Evolutionary conservation across 2,329 filamentous ascomycete genomes (phyloP).

Genomic region (Nothopassalora personata): DNA sequence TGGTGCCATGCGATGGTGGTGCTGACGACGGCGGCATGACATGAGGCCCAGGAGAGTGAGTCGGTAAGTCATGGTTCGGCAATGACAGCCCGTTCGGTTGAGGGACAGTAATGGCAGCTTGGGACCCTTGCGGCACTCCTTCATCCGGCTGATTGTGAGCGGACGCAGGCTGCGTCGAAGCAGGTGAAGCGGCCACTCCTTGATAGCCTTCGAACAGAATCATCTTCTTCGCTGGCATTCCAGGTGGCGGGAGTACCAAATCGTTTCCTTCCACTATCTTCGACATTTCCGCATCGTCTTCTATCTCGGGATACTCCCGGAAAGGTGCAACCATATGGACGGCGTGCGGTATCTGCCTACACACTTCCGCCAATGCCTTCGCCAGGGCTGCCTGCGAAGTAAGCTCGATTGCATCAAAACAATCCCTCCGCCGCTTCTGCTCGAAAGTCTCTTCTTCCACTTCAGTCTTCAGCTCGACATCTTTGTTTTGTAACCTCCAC

Average conservation of each 20-base stretch:
- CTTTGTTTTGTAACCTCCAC: constrained; percentile 19
- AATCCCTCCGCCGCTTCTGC: constrained; percentile 11
- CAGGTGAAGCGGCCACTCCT: not conserved
- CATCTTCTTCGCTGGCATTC: constrained; percentile 3
- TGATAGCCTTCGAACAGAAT: not conserved
- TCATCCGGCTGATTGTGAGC: not conserved
- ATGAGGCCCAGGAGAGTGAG: not conserved
- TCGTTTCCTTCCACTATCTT: constrained; percentile 14
- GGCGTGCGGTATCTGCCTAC: constrained; percentile 15
- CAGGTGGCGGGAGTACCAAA: constrained; percentile 10
- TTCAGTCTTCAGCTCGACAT: constrained; percentile 15
- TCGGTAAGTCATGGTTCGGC: not conserved
- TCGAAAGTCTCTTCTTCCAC: constrained; percentile 16
- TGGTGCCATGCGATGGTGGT: not conserved
- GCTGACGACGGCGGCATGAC: not conserved
- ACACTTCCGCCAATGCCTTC: constrained; percentile 20
- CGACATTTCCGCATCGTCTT: not conserved
- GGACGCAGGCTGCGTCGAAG: not conserved
- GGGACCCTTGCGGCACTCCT: not conserved
- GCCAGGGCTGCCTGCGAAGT: constrained; percentile 11
- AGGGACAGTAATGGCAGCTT: not conserved
- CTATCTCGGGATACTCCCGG: constrained; percentile 5
- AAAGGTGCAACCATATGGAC: constrained; percentile 16
- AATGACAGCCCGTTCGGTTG: not conserved
- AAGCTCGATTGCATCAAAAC: constrained; percentile 16